Base-by-base conservation (phyloP, 805 yeast species). In the Sugiyamaella chiloensis region DNA sequence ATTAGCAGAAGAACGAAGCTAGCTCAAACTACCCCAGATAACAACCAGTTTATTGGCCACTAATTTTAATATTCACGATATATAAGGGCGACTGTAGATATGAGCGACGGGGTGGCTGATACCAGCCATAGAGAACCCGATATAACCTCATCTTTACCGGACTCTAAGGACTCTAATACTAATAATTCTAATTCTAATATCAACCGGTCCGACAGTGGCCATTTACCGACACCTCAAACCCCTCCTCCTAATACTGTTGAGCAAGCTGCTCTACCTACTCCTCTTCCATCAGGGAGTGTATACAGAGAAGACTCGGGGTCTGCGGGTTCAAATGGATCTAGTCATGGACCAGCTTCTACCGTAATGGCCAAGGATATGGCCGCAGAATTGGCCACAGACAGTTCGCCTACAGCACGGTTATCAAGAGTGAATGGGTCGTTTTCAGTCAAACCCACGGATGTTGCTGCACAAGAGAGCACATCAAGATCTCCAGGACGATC, bases 251-350 rank as follows among this genome's bases (percentile, higher is more conserved):
- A 40, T 4, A 24, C 23, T 9, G 14, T 31, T 17, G 21, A 32
- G 36, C 31, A 32, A 12, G 44, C 37, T 2, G 17, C 27, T 7
- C 44, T 53, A 12, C 56, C 56, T 23, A 53, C 56, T 8, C 56
- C 56, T 19, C 35, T 53, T 14, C 54, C 54, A 20, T 53, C 56
- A 1, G 56, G 56, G 14, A 44, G 36, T 23, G 50, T 53, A 3
- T 41, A 51, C 19, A 40, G 42, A 17, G 51, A 42, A 14, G 12
- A 9, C 12, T 32, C 17, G 6, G 19, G 37, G 39, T 5, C 17
- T 7, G 44, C 23, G 5, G 20, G 39, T 12, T 9, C 9, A 12
- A n/a, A 43, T 14, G 30, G 30, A 9, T 44, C 32, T 16, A 7
- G 8, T 17, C 36, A 36, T 11, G 17, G 5, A n/a, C 20, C 32